phyloP scores from a whole-genome alignment of 495 filamentous ascomycete genomes.

The Sporormia fimetaria region DNA sequence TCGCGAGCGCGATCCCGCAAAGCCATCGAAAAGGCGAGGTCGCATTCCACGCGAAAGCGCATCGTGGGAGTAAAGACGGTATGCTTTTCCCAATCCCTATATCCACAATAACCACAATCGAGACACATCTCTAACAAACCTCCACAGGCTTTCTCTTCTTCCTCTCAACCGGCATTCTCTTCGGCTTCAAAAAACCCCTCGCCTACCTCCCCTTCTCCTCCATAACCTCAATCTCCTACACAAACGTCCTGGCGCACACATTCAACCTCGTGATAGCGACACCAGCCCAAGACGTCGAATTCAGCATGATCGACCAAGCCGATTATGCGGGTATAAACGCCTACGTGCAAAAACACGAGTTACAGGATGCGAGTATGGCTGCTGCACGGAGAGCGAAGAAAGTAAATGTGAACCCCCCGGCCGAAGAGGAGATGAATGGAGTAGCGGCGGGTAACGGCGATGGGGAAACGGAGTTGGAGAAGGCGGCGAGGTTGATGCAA shows the following conservation, averaged over 20 bases:
- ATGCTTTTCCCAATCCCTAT: conserved; percentile 5
- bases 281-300: conserved; percentile 31
- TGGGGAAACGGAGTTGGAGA: conserved; percentile 50
- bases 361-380: conserved; percentile 88
- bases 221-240: conserved; percentile 77
- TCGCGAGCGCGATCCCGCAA: conserved; percentile 65
- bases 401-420: conserved; percentile 54
- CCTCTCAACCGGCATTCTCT: conserved; percentile 74
- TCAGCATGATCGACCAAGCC: conserved; percentile 37
- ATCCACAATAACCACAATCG: neutral
- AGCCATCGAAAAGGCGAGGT: conserved; percentile 80
- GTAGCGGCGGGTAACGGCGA: conserved; percentile 34
- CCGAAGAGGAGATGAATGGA: conserved; percentile 37
- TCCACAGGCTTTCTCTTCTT: conserved; percentile 73
- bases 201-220: conserved; percentile 69
- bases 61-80: conserved; percentile 88
- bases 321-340: conserved; percentile 59
- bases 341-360: conserved; percentile 67
- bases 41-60: conserved; percentile 84
- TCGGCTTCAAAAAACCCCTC: conserved; percentile 91
- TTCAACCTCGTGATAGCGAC: conserved; percentile 82
- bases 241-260: conserved; percentile 77
- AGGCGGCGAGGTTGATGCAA: conserved; percentile 52
- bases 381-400: conserved; percentile 75
- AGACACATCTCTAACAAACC: neutral